Percentiles rank a stretch among this genome's conserved stretches.
Evolutionary conservation across 2,329 filamentous ascomycete genomes (phyloP).

Genomic region (Arthrobotrys musiformis): DNA sequence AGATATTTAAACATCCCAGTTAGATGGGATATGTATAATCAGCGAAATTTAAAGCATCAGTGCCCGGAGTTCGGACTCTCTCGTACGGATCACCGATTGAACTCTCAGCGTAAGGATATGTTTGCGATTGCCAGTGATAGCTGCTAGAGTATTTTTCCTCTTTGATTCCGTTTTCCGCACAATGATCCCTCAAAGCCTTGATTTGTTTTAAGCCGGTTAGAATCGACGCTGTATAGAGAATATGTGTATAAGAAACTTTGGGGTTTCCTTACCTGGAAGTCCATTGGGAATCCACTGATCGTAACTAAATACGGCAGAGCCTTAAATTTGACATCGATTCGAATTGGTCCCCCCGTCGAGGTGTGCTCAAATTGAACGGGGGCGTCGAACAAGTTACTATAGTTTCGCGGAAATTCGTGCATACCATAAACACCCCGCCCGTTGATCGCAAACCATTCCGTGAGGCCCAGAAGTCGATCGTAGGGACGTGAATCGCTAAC

Average conservation of each 20-base stretch:
- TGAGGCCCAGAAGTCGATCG: background rate
- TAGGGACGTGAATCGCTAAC: background rate
- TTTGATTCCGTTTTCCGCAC: background rate
- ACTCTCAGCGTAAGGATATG: too few species aligned
- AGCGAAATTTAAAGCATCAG: too few species aligned
- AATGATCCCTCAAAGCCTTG: background rate
- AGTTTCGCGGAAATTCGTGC: too few species aligned
- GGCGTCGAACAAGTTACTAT: background rate
- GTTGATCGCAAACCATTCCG: background rate
- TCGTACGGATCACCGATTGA: background rate
- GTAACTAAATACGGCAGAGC: too few species aligned
- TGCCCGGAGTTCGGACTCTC: background rate
- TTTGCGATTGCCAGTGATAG: background rate
- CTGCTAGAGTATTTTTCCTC: background rate
- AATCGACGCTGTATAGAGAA: too few species aligned
- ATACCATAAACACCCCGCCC: background rate
- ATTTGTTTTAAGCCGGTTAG: background rate
- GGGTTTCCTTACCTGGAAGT: background rate
- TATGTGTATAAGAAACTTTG: too few species aligned
- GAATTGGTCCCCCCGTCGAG: background rate
- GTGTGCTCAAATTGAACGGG: background rate
- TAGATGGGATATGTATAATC: too few species aligned
- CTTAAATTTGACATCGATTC: slow-evolving; percentile 24
- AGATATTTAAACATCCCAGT: too few species aligned
- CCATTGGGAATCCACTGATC: slow-evolving; percentile 21